A percentile compares a stretch with the other conserved stretches of the same genome.
Evolutionary conservation across 1,139 yeast genomes (phyloP).

Genomic region (Suhomyces coccinellae): DNA sequence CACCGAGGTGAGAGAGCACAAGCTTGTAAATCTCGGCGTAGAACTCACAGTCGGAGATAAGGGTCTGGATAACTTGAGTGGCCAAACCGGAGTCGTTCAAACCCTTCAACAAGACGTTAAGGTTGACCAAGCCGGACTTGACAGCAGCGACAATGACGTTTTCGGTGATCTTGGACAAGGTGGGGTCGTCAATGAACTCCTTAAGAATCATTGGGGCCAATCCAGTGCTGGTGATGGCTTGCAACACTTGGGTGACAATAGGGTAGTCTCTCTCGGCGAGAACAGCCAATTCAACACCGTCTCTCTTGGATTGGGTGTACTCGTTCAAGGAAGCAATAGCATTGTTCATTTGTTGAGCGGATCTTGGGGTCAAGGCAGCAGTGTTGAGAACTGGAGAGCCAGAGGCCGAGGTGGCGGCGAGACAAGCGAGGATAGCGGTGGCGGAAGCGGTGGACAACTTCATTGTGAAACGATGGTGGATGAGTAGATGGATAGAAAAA

Average conservation of each 20-base stretch:
- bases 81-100: slow-evolving; percentile 49
- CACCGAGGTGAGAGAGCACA: slow-evolving; percentile 32
- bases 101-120: slow-evolving; percentile 42
- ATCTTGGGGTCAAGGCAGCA: slow-evolving; percentile 33
- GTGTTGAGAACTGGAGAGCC: slow-evolving; percentile 33
- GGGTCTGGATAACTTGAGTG: slow-evolving; percentile 36
- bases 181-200: slow-evolving; percentile 35
- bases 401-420: slow-evolving; percentile 29
- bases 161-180: slow-evolving; percentile 33
- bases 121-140: slow-evolving; percentile 36
- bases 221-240: slow-evolving; percentile 39
- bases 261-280: slow-evolving; percentile 40
- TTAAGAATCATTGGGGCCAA: slow-evolving; percentile 41
- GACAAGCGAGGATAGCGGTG: slow-evolving; percentile 35
- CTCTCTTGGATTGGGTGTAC: slow-evolving; percentile 31
- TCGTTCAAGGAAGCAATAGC: slow-evolving; percentile 33
- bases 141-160: slow-evolving; percentile 32
- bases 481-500: slow-evolving; percentile 5
- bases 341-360: slow-evolving; percentile 28
- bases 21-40: slow-evolving; percentile 43
- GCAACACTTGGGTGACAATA: slow-evolving; percentile 46
- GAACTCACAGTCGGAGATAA: slow-evolving; percentile 43
- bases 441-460: slow-evolving; percentile 32
- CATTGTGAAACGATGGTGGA: slow-evolving; percentile 23
- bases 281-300: slow-evolving; percentile 22